Conservation (phyloP, 352 stramenopile species). For the Phytophthora parvispora region DNA sequence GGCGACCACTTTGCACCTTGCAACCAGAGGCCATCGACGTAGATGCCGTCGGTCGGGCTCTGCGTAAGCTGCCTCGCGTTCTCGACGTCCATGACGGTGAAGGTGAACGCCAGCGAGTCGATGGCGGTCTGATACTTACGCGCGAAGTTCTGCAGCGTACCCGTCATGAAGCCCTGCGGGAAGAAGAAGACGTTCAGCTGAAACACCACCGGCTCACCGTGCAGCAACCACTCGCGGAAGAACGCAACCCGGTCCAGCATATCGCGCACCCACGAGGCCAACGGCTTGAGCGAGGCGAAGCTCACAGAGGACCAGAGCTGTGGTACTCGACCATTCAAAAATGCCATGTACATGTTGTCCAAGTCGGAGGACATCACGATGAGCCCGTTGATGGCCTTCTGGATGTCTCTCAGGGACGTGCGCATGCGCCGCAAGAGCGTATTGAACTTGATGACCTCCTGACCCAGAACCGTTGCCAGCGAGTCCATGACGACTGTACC, state of each 20-base stretch:
- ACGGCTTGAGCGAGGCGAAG: conserved; percentile 95
- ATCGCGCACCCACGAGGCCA: conserved; percentile 95
- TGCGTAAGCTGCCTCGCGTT: conserved; percentile 58
- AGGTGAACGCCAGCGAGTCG: conserved; percentile 95
- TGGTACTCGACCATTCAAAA: conserved; percentile 94
- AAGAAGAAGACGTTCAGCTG: conserved; percentile 97
- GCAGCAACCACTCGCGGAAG: conserved; percentile 91
- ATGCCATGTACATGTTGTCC: conserved; percentile 97
- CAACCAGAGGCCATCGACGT: conserved; percentile 92
- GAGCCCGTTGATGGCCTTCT: conserved; percentile 85
- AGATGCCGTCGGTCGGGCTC: conserved; percentile 93
- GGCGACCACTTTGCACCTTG: conserved; percentile 92
- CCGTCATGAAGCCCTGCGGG: conserved; percentile 97
- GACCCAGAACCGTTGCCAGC: conserved; percentile 92
- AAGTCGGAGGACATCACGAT: conserved; percentile 97
- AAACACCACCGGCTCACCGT: conserved; percentile 94
- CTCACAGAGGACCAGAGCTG: conserved; percentile 90
- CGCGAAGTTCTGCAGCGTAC: conserved; percentile 95
- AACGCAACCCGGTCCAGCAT: conserved; percentile 92
- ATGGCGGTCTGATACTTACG: conserved; percentile 96
- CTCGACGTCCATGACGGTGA: conserved; percentile 81
- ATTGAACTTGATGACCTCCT: conserved; percentile 98
- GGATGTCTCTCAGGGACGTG: conserved; percentile 82
- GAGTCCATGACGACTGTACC: conserved; percentile 93
- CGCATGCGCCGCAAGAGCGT: conserved; percentile 89